Evolutionary conservation across 2,329 filamentous ascomycete genomes (phyloP), one percentile per base, ranked within the genome.

Genomic region (Ophiocordyceps camponoti-rufipedis): DNA sequence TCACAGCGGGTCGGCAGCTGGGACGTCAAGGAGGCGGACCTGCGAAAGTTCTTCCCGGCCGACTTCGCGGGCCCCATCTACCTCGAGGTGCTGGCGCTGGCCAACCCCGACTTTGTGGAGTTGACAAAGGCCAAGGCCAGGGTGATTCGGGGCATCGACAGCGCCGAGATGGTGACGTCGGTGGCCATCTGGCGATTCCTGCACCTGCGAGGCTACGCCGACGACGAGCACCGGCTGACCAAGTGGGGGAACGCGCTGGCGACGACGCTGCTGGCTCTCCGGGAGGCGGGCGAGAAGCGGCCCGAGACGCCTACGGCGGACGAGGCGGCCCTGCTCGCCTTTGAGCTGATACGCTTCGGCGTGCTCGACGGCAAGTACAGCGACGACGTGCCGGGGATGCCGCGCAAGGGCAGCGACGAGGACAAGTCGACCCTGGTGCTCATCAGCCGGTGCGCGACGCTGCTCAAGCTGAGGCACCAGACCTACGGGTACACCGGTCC

Each of bases 401-500:
- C 75, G 13, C 65, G 72, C 48, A 72, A 70, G 52, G 70, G 70
- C 41, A 64, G 59, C 58, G 83, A 83, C 4, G 77, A 84, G 39
- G 87, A 94, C 52, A 86, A 84, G 58, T 71, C 74, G 31, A 82
- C 81, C 55, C 78, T 87, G 41, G 72, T 91, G 46, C 72, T 98
- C 41, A 79, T 96, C 54, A 91, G 87, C 53, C 82, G 91, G 38
- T 82, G 88, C 49, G 85, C 88, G 13, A 87, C 84, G 45, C 69
- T 96, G 47, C 75, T 87, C 44, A 85, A 83, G 56, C 70, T 96
- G 49, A 77, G 80, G 31, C 91, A 98, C 59, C 75, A 85, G 53
- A 72, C 75, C 4, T 88, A 89, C 53, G 91, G 91, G 29, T 98
- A 95, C 62, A 95, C 89, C 2, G 91, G 91, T 1, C 89, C 91